Conservation (phyloP, 1,284 basidiomycete genomes). For the Cryptococcus amylolentus region DNA sequence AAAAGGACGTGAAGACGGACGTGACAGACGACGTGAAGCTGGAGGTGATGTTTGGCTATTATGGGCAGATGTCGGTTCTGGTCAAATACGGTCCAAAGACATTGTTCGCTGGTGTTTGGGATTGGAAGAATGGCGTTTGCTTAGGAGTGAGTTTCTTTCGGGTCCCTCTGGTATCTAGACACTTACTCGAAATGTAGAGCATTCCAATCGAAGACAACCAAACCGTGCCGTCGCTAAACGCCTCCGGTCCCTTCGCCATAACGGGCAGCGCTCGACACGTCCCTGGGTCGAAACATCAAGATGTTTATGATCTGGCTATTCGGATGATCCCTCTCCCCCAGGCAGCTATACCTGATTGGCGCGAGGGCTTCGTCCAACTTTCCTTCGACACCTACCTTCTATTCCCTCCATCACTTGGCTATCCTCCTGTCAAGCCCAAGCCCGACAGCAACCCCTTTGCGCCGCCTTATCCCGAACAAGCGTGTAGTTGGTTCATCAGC, state of each 20-base stretch:
- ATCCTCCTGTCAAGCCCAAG: not conserved
- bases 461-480: not conserved
- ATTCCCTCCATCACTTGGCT: not conserved
- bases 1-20: too few relatives aligned
- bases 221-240: not conserved
- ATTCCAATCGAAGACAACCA: not conserved
- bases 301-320: not conserved
- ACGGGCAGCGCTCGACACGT: not conserved
- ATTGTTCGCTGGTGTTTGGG: not conserved
- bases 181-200: not conserved
- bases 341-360: too few relatives aligned
- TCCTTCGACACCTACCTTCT: not conserved
- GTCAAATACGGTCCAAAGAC: not conserved
- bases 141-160: slow-evolving; percentile 1
- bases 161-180: not conserved
- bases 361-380: not conserved
- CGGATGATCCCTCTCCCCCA: too few relatives aligned
- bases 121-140: slow-evolving; percentile 7
- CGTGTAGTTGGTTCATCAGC: not conserved
- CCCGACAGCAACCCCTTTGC: not conserved
- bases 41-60: too few relatives aligned
- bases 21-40: too few relatives aligned
- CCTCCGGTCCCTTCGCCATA: not conserved
- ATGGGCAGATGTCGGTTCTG: not conserved
- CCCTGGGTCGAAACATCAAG: not conserved